Evolutionary conservation across 176 grass and related monocot genomes (phyloP).

Genomic region (Luzula sylvatica): DNA sequence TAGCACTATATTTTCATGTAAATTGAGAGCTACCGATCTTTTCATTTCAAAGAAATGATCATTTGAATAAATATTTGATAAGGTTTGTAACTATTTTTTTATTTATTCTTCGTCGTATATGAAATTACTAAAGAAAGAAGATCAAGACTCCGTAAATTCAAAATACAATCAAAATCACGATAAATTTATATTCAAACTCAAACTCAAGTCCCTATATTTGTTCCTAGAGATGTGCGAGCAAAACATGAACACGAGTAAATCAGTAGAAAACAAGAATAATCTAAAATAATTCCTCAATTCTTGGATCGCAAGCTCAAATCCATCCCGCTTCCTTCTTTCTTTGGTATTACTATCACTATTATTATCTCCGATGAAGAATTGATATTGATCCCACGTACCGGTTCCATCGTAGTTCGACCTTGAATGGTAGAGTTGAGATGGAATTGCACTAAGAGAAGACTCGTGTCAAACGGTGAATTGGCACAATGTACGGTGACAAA

Average conservation of each 20-base stretch:
- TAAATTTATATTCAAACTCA: constrained; percentile 1
- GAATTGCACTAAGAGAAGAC: constrained; percentile 33
- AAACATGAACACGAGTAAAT: constrained; percentile 94
- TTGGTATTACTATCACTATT: constrained; percentile 2
- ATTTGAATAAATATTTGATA: too few species aligned
- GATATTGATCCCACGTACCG: constrained; percentile 30
- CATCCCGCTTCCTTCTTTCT: constrained; percentile 46
- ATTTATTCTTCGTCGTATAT: too few species aligned
- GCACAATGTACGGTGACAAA: background rate
- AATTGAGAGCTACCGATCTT: too few species aligned
- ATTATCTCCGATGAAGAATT: constrained; percentile 22
- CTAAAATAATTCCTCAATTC: constrained; percentile 91
- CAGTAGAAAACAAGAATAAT: constrained; percentile 77
- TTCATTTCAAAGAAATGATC: too few species aligned
- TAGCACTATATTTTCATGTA: too few species aligned
- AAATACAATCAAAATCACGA: too few species aligned
- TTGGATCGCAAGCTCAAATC: constrained; percentile 75
- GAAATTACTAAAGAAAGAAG: too few species aligned
- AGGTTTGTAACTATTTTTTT: too few species aligned
- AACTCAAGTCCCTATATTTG: constrained; percentile 43
- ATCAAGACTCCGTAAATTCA: too few species aligned
- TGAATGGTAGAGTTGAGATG: constrained; percentile 65
- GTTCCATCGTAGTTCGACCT: constrained; percentile 34
- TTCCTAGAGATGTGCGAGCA: constrained; percentile 83
- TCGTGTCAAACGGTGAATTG: constrained; percentile 14